Evolutionary conservation across 345 rosid genomes (phyloP).

Genomic region (Gossypium bickii): DNA sequence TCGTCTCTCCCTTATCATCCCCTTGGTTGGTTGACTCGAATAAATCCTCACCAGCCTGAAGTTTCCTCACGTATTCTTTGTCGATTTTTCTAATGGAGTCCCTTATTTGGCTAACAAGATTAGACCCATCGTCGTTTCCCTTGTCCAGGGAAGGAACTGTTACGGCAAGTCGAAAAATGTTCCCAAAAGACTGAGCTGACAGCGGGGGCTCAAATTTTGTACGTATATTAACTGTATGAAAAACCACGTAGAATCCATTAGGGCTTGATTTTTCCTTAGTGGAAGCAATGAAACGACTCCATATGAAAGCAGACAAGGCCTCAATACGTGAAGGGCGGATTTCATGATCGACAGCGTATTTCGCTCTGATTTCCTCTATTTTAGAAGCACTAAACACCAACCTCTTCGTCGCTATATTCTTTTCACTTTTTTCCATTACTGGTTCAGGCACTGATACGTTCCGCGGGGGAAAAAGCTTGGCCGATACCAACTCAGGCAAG

Average conservation of each 20-base stretch:
- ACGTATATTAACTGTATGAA: constrained; percentile 33
- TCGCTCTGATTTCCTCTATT: neutral
- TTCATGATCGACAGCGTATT: neutral
- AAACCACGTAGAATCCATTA: neutral
- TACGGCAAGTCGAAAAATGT: neutral
- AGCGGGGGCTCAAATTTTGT: constrained; percentile 3
- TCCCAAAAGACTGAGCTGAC: neutral
- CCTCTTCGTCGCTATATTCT: neutral
- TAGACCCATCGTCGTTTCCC: neutral
- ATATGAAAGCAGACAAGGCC: constrained; percentile 6
- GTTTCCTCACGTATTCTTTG: neutral
- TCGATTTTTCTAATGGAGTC: neutral
- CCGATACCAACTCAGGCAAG: neutral
- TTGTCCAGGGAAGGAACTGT: neutral
- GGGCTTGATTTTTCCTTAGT: neutral
- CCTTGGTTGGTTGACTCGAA: neutral
- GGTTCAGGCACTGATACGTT: neutral
- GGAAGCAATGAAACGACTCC: neutral
- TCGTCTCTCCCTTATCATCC: neutral
- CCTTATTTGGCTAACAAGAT: neutral
- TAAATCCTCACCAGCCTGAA: neutral
- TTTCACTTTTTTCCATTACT: neutral
- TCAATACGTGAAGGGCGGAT: constrained; percentile 10
- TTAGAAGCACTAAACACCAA: neutral
- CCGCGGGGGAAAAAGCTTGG: neutral